phyloP scores from a whole-genome alignment of 139 green algal genomes.

The Chlamydomonas eustigma region DNA sequence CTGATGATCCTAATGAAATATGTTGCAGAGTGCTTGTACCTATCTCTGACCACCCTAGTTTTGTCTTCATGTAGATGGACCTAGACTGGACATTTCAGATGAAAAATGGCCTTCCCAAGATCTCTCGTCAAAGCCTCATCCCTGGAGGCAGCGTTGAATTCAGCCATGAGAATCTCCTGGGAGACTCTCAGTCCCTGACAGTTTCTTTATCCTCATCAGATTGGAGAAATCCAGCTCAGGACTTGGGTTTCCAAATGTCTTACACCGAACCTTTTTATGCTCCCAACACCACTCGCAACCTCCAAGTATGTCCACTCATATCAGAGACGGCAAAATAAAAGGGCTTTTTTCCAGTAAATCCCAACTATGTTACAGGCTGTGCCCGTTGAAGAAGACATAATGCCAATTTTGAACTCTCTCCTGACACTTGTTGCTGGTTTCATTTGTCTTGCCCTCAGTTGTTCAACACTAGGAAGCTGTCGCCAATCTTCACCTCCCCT shows the following conservation, averaged over 20 bases:
- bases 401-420: too few relatives aligned
- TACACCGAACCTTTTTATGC: constrained; percentile 58
- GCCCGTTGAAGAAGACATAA: too few relatives aligned
- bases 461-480: constrained; percentile 90
- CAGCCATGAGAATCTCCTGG: constrained; percentile 57
- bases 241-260: constrained; percentile 34
- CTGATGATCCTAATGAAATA: too few relatives aligned
- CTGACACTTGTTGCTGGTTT: constrained; percentile 3
- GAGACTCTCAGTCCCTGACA: constrained; percentile 42
- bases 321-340: too few relatives aligned
- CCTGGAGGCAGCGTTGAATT: constrained; percentile 52
- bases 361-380: too few relatives aligned
- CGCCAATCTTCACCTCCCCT: constrained; percentile 77
- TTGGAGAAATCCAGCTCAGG: constrained; percentile 45
- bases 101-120: constrained; percentile 42
- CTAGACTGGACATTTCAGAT: constrained; percentile 58
- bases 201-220: constrained; percentile 45
- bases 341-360: too few relatives aligned
- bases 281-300: constrained; percentile 48
- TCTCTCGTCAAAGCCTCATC: constrained; percentile 47
- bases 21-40: too few relatives aligned
- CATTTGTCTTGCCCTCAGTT: constrained; percentile 23
- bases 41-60: too few relatives aligned
- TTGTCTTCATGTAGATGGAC: constrained; percentile 41
- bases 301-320: constrained; percentile 38